Evolutionary conservation across 805 yeast species (phyloP).

Genomic region (Ogataea neopini): DNA sequence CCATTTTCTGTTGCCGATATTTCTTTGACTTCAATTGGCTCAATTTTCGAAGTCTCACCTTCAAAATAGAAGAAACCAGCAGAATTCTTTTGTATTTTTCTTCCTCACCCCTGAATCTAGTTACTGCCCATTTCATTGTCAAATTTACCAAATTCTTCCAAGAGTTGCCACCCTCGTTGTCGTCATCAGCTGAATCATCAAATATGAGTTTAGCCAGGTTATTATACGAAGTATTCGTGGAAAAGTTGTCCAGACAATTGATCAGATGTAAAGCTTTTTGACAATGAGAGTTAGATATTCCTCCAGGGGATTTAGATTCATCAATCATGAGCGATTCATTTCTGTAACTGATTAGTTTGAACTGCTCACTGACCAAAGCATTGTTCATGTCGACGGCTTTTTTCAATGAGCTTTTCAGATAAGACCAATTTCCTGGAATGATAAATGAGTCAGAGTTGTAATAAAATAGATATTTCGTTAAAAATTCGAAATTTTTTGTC

Average conservation of each 20-base stretch:
- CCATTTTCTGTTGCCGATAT: slow-evolving; percentile 28
- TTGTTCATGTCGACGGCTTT: slow-evolving; percentile 38
- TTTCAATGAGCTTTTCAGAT: slow-evolving; percentile 49
- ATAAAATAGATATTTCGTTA: slow-evolving; percentile 46
- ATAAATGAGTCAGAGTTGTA: slow-evolving; percentile 60
- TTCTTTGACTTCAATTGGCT: slow-evolving; percentile 26
- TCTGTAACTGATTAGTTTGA: slow-evolving; percentile 62
- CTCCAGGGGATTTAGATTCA: slow-evolving; percentile 23
- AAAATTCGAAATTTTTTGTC: slow-evolving; percentile 31
- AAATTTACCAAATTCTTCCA: slow-evolving; percentile 30
- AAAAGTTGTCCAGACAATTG: slow-evolving; percentile 31
- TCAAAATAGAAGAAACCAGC: slow-evolving; percentile 30
- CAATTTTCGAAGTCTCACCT: slow-evolving; percentile 23
- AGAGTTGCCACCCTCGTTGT: slow-evolving; percentile 15
- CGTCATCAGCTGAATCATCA: slow-evolving; percentile 25
- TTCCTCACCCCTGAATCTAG: slow-evolving; percentile 23
- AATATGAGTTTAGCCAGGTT: slow-evolving; percentile 27
- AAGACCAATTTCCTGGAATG: slow-evolving; percentile 62
- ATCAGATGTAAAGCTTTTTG: slow-evolving; percentile 25
- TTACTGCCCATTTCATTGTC: slow-evolving; percentile 34
- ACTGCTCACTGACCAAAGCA: slow-evolving; percentile 44
- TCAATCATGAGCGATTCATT: slow-evolving; percentile 71
- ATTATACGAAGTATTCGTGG: slow-evolving; percentile 14
- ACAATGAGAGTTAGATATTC: slow-evolving; percentile 15
- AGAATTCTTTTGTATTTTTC: slow-evolving; percentile 22